These are phyloP conservation scores for Alternaria panax DNA, from an alignment of 2,329 filamentous ascomycete species.

Conservation along the genomic window DNA sequence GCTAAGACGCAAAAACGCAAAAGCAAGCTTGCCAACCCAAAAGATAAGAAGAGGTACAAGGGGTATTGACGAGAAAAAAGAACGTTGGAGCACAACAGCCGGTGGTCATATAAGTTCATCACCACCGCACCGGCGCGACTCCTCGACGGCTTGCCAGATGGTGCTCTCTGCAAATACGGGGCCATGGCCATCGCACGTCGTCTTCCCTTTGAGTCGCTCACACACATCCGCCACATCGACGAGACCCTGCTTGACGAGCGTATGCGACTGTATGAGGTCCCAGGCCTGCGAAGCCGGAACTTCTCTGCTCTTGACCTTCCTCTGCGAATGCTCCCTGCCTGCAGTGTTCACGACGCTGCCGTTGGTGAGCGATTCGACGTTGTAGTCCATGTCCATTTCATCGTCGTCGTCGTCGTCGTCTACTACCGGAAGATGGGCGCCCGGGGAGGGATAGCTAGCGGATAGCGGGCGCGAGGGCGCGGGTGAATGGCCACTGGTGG, in stretches of 20 bases:
- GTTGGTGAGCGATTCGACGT: slow-evolving; percentile 38
- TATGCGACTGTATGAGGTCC: slow-evolving; percentile 86
- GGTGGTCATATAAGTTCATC: slow-evolving; percentile 72
- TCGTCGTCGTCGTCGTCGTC: slow-evolving; percentile 30
- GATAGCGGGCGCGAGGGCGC: slow-evolving; percentile 52
- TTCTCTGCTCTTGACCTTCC: slow-evolving; percentile 33
- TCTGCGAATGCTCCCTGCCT: slow-evolving; percentile 37
- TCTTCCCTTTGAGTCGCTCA: slow-evolving; percentile 75
- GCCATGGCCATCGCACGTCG: slow-evolving; percentile 83
- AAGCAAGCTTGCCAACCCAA: not conserved
- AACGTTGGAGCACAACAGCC: not conserved
- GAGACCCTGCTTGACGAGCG: slow-evolving; percentile 75
- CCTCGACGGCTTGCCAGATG: slow-evolving; percentile 76
- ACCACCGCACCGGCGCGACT: slow-evolving; percentile 76
- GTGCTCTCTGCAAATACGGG: slow-evolving; percentile 84
- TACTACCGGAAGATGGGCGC: slow-evolving; percentile 33
- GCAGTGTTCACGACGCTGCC: slow-evolving; percentile 43
- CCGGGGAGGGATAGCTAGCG: slow-evolving; percentile 51
- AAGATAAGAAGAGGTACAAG: not conserved
- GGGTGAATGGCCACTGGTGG: slow-evolving; percentile 66
- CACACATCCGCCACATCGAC: slow-evolving; percentile 85
- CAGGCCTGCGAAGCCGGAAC: slow-evolving; percentile 67
- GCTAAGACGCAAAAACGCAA: not conserved
- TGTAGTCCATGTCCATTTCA: slow-evolving; percentile 32
- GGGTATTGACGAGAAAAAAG: slow-evolving; percentile 16